Percentiles rank a stretch among this genome's conserved stretches.
These are phyloP conservation scores for Hemerocallis citrina DNA, from an alignment of 106 monocot genomes.

Conservation along the genomic window DNA sequence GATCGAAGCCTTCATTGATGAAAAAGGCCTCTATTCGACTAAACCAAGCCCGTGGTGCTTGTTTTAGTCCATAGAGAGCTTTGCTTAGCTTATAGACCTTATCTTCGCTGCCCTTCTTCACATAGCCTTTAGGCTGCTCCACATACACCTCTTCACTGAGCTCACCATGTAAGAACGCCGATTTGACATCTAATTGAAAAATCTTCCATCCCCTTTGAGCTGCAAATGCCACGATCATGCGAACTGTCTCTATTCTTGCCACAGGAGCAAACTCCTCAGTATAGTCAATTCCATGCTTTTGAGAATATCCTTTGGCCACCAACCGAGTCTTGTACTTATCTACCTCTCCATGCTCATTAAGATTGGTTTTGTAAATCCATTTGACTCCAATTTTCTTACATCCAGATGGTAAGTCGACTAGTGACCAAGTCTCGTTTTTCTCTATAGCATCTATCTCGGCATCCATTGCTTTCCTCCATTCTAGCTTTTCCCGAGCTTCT, in stretches of 20 bases:
- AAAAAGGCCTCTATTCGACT: not conserved
- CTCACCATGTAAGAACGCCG: not conserved
- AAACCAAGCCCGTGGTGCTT: not conserved
- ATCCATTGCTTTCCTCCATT: not conserved
- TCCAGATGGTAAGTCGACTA: not conserved
- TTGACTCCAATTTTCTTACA: not conserved
- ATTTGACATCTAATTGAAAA: conserved; percentile 3
- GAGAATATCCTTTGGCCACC: conserved; percentile 1
- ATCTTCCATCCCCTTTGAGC: not conserved
- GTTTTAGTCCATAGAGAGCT: conserved; percentile 7
- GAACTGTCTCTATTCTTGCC: not conserved
- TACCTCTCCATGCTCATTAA: not conserved
- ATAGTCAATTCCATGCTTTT: conserved; percentile 1
- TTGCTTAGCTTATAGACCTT: not conserved
- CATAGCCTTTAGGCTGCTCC: not conserved
- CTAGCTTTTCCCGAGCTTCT: not conserved
- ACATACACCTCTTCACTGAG: conserved; percentile 7
- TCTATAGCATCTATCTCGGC: not conserved
- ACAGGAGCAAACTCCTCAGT: not conserved
- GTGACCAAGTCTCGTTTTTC: not conserved
- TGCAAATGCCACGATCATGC: not conserved
- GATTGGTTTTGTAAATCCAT: conserved; percentile 1
- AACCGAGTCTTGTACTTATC: not conserved
- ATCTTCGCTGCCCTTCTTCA: not conserved
- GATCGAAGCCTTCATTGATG: too few relatives aligned